A percentile compares a stretch with the other conserved stretches of the same genome.
Conservation (phyloP, 2,329 filamentous ascomycete species). For the Fusarium nelsonii region DNA sequence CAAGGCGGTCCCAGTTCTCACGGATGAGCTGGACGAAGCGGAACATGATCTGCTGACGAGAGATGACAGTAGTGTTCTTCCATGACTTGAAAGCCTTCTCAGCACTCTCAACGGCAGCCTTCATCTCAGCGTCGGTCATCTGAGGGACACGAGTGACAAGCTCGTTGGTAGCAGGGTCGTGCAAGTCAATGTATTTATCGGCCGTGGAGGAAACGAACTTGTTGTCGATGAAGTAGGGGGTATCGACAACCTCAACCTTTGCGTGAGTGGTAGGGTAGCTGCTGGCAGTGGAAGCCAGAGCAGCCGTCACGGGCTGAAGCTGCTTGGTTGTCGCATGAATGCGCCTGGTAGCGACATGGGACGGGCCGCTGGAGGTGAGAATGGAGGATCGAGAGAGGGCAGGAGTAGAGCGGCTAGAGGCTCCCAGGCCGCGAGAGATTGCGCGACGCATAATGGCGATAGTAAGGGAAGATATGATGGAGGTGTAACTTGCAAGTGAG, state of each 20-base stretch:
- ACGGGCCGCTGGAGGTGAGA: constrained; percentile 51
- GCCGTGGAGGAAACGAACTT: constrained; percentile 77
- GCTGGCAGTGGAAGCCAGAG: constrained; percentile 66
- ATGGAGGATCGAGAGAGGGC: constrained; percentile 48
- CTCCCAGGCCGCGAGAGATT: constrained; percentile 56
- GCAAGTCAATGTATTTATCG: constrained; percentile 80
- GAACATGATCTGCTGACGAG: constrained; percentile 88
- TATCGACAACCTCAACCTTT: constrained; percentile 75
- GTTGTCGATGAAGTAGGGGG: constrained; percentile 86
- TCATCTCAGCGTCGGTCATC: constrained; percentile 81
- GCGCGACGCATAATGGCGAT: constrained; percentile 60
- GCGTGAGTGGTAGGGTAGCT: constrained; percentile 79
- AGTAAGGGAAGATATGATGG: background rate
- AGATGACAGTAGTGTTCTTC: constrained; percentile 78
- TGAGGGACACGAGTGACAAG: constrained; percentile 86
- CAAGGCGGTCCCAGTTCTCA: constrained; percentile 86
- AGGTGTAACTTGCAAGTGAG: background rate
- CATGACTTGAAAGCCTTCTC: constrained; percentile 80
- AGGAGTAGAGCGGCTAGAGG: constrained; percentile 51
- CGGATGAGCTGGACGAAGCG: constrained; percentile 83
- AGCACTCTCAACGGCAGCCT: constrained; percentile 79
- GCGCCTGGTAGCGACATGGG: constrained; percentile 61
- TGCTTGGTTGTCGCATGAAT: constrained; percentile 70
- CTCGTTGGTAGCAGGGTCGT: constrained; percentile 88
- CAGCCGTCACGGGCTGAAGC: constrained; percentile 62